Conservation (phyloP, 768 basidiomycete genomes). For the Saitozyma podzolica region DNA sequence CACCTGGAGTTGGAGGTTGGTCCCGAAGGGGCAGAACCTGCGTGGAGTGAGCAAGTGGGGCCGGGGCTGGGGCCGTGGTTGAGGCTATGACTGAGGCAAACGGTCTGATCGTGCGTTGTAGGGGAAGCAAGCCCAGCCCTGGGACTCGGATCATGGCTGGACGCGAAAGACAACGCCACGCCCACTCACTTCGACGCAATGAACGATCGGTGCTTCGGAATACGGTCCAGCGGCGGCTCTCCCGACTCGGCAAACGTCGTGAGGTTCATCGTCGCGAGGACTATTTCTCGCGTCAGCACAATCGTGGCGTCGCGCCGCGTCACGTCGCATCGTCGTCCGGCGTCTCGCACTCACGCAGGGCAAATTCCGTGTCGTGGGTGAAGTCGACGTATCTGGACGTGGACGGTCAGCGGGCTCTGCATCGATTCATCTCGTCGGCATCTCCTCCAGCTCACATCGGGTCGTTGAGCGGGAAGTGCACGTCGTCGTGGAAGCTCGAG, state of each 20-base stretch:
- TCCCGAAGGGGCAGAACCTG: conserved; percentile 75
- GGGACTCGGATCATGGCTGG: too few relatives aligned
- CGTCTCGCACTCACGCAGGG: conserved; percentile 16
- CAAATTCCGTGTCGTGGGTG: conserved; percentile 52
- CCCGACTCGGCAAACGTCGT: conserved; percentile 49
- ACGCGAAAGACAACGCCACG: neutral
- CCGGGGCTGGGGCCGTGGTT: neutral
- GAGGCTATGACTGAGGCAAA: too few relatives aligned
- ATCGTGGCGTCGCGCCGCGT: neutral
- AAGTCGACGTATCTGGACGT: conserved; percentile 54
- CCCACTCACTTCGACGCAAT: conserved; percentile 61
- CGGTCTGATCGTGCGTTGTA: too few relatives aligned
- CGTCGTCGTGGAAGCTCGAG: conserved; percentile 68
- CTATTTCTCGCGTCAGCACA: conserved; percentile 11
- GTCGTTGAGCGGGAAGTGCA: conserved; percentile 49
- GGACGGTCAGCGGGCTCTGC: too few relatives aligned
- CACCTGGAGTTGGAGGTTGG: conserved; percentile 68
- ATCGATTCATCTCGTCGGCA: neutral
- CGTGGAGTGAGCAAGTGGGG: neutral
- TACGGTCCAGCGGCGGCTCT: conserved; percentile 47
- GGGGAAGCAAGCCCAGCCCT: too few relatives aligned
- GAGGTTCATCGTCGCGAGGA: conserved; percentile 53
- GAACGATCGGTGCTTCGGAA: conserved; percentile 60
- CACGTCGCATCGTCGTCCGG: neutral
- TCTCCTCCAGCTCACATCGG: conserved; percentile 31